Conservation (phyloP, 2,329 filamentous ascomycete genomes). For the Iodosphaeria phyllophila region DNA sequence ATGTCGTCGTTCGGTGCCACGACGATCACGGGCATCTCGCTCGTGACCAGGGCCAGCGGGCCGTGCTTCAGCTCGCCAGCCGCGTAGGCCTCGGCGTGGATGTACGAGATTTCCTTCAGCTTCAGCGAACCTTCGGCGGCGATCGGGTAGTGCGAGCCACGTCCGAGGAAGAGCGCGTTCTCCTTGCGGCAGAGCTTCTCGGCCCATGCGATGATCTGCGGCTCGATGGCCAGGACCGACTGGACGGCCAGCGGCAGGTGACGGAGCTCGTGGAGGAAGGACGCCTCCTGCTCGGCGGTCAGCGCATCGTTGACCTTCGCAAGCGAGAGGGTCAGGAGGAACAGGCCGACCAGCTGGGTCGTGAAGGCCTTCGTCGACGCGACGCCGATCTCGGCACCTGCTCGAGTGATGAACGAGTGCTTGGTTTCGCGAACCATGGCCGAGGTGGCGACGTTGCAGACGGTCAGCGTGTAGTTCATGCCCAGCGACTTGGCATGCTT, state of each 20-base stretch:
- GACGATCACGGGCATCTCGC: constrained; percentile 98
- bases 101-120: constrained; percentile 99
- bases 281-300: too few relatives aligned
- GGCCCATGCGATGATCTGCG: too few relatives aligned
- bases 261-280: too few relatives aligned
- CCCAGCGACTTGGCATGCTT: constrained; percentile 96
- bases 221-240: constrained; percentile 89
- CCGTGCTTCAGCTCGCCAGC: constrained; percentile 98
- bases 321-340: constrained; percentile 95
- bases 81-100: constrained; percentile 99
- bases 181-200: constrained; percentile 91
- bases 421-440: constrained; percentile 97
- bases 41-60: constrained; percentile 89
- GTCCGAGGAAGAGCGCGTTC: constrained; percentile 77
- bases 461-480: constrained; percentile 75
- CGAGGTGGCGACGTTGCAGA: constrained; percentile 95
- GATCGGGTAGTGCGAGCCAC: constrained; percentile 91
- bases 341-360: constrained; percentile 97
- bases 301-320: constrained; percentile 75
- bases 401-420: constrained; percentile 98
- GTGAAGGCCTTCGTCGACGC: constrained; percentile 98
- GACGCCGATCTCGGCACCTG: constrained; percentile 94
- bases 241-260: too few relatives aligned
- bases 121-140: constrained; percentile 94
- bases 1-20: constrained; percentile 93